Conservation (phyloP, 768 basidiomycete species). For the Rhizopogon vinicolor region DNA sequence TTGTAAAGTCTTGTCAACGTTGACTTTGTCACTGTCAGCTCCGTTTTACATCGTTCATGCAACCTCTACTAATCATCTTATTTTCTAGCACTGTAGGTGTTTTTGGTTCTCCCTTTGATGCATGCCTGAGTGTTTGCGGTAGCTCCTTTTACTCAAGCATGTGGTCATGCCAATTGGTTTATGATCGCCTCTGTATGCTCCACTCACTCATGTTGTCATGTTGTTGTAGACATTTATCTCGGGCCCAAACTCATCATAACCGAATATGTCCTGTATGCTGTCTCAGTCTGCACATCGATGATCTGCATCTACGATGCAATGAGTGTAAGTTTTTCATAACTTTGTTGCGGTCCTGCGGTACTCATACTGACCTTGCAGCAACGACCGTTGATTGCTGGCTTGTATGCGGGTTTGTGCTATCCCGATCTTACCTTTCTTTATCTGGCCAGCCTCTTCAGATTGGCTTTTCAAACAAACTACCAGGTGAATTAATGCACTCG, state of each 20-base stretch:
- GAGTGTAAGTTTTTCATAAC: slow-evolving; percentile 35
- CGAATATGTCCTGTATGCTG: slow-evolving; percentile 54
- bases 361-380: slow-evolving; percentile 33
- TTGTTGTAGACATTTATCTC: slow-evolving; percentile 36
- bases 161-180: slow-evolving; percentile 45
- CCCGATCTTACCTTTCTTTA: slow-evolving; percentile 44
- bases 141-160: slow-evolving; percentile 61
- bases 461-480: slow-evolving; percentile 60
- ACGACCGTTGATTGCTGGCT: slow-evolving; percentile 46
- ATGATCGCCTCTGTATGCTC: slow-evolving; percentile 15
- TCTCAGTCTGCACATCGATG: slow-evolving; percentile 43
- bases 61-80: not conserved
- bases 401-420: slow-evolving; percentile 52
- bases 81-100: slow-evolving; percentile 17
- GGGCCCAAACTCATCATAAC: slow-evolving; percentile 47
- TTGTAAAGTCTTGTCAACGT: slow-evolving; percentile 39
- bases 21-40: slow-evolving; percentile 61
- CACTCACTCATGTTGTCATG: not conserved
- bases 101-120: not conserved
- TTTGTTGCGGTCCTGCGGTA: not conserved
- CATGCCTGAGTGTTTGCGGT: not conserved
- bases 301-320: slow-evolving; percentile 50
- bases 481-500: slow-evolving; percentile 40
- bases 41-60: not conserved
- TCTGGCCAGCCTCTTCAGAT: slow-evolving; percentile 47